These are phyloP conservation scores for Puccinia hordei DNA, from an alignment of 1,284 basidiomycete species.

Conservation along the genomic window DNA sequence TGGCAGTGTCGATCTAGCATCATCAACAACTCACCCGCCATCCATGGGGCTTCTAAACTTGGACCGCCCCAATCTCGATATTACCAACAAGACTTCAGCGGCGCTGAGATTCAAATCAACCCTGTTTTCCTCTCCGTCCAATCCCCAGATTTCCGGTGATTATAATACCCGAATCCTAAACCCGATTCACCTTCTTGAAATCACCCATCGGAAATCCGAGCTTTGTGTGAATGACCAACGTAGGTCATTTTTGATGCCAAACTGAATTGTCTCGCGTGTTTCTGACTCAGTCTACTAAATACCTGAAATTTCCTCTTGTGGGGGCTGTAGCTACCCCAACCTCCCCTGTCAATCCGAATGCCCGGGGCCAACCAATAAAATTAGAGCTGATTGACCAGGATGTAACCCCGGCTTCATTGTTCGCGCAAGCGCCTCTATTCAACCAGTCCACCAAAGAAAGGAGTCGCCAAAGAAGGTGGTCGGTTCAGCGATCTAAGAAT, in stretches of 20 bases:
- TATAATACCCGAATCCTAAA: constrained; percentile 1
- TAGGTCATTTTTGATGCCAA: not conserved
- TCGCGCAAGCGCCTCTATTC: too few relatives aligned
- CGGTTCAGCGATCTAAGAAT: constrained; percentile 5
- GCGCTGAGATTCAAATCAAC: not conserved
- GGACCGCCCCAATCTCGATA: not conserved
- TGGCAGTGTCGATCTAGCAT: not conserved
- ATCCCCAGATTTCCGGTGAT: constrained; percentile 9
- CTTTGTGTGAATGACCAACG: not conserved
- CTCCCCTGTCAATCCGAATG: too few relatives aligned
- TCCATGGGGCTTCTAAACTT: not conserved
- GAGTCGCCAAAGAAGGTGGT: constrained; percentile 13
- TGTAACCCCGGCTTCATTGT: too few relatives aligned
- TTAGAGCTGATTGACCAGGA: too few relatives aligned
- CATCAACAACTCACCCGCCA: not conserved
- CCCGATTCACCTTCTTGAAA: not conserved
- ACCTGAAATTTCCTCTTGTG: too few relatives aligned
- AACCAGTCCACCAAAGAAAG: not conserved
- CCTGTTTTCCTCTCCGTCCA: constrained; percentile 1
- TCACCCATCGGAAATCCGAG: not conserved
- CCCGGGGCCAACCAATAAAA: too few relatives aligned
- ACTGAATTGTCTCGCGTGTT: not conserved
- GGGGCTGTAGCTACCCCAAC: too few relatives aligned
- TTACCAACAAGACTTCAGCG: not conserved
- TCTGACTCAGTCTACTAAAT: not conserved